Base-by-base conservation (phyloP, 2,329 filamentous ascomycete species). In the Pseudogymnoascus sp. region DNA sequence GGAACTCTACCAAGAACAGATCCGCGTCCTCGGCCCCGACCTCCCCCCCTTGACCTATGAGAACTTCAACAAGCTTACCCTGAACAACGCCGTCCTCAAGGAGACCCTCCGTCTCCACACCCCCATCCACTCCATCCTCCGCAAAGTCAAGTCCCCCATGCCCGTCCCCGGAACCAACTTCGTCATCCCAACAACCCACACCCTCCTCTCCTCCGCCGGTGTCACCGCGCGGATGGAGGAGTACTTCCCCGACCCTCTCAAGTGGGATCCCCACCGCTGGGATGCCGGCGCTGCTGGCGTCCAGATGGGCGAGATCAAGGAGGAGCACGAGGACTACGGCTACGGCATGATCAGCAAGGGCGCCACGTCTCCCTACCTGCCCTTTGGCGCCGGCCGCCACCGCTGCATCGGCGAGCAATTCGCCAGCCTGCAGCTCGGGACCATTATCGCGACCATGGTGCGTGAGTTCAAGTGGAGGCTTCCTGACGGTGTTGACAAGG, bases 401-500 rank as follows among this genome's bases (percentile, higher is more conserved):
- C 83, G 93, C 68, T 97, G 93, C 77, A 97, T 97, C 72, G 93
- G 93, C 68, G 93, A 97, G 81, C 91, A 96, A 72, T 97, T 97
- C 75, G 93, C 93, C 69, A 96, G 95, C 74, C 82, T 95, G 64
- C 93, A 97, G 78, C 80, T 97, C 66, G 88, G 92, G 73, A 92
- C 91, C 50, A 95, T 97, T 68, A 79, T 88, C 11, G 91, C 87
- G 60, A 86, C 86, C 64, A 78, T 92, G 67, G 89, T 96, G 42
- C 83, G 91, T 60, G 74, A 85, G 62, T 90, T 96, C 79, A 93
- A 91, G 78, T 84, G 96, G 74, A 81, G 82, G 72, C 95, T 91
- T 70, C 75, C 86, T 2, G 85, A 89, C 69, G 88, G 89, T n/a
- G 84, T 82, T 73, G 78, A 84, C 71, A 82, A 82, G 35, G 81